These are phyloP conservation scores for Obelidium mucronatum DNA, from an alignment of 192 early-diverging fungal genomes.

Conservation along the genomic window DNA sequence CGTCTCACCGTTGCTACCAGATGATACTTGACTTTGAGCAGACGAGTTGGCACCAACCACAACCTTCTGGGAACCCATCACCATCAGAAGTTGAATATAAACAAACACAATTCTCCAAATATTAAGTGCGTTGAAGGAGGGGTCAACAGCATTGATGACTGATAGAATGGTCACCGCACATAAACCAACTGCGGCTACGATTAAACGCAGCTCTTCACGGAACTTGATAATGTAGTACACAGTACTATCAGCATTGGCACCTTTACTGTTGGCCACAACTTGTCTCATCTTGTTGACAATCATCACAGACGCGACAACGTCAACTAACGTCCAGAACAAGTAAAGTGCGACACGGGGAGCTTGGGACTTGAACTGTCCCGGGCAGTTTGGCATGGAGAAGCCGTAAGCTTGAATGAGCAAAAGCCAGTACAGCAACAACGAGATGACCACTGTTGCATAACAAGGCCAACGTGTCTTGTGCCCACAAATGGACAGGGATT, in stretches of 20 bases:
- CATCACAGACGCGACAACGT: background rate
- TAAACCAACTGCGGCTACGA: conserved; percentile 12
- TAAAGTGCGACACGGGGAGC: conserved; percentile 1
- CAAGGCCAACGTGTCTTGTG: conserved; percentile 6
- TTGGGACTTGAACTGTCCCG: conserved; percentile 3
- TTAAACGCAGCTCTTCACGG: conserved; percentile 10
- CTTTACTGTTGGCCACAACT: background rate
- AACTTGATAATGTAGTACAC: conserved; percentile 4
- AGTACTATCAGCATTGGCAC: background rate
- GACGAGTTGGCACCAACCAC: background rate
- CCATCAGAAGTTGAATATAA: conserved; percentile 16
- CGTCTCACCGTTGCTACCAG: too few relatives aligned
- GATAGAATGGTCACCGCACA: background rate
- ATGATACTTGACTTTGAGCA: background rate
- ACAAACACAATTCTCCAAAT: conserved; percentile 34
- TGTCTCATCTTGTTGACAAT: conserved; percentile 8
- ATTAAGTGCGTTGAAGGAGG: background rate
- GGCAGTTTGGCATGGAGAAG: conserved; percentile 7
- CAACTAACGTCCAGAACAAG: conserved; percentile 21
- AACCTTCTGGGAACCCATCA: conserved; percentile 21
- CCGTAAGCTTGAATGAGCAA: conserved; percentile 13
- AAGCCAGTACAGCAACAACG: conserved; percentile 13
- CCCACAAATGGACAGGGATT: conserved; percentile 2
- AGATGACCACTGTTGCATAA: background rate
- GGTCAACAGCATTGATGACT: background rate